Percentiles rank a stretch among this genome's conserved stretches.
Conservation (phyloP, 208 protist species). For the Crithidia thermophila region DNA sequence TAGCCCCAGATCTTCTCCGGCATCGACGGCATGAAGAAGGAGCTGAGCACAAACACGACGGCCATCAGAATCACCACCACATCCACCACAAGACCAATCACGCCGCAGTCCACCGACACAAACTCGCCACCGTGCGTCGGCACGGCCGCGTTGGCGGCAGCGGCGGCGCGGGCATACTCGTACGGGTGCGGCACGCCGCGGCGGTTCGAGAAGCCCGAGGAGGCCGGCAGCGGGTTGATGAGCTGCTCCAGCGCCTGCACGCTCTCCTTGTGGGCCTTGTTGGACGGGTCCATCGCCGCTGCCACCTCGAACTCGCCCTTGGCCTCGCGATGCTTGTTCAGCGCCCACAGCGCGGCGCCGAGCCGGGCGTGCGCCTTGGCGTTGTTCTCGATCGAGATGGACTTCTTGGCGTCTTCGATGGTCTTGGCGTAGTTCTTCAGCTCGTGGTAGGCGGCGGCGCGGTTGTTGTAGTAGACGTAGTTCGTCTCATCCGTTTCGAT, state of each 20-base stretch:
- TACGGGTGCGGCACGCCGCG: conserved; percentile 40
- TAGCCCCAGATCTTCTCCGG: conserved; percentile 37
- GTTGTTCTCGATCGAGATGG: conserved; percentile 64
- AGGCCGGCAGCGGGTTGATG: conserved; percentile 28
- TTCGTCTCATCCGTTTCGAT: conserved; percentile 73
- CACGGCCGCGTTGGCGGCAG: conserved; percentile 28
- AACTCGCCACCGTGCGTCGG: conserved; percentile 48
- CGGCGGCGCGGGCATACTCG: conserved; percentile 37
- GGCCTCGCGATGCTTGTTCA: conserved; percentile 53
- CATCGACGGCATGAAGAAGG: conserved; percentile 32
- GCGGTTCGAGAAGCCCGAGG: conserved; percentile 22
- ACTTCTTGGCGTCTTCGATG: conserved; percentile 62
- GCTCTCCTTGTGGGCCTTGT: conserved; percentile 43
- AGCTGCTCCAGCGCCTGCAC: conserved; percentile 37
- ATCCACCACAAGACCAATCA: conserved; percentile 30
- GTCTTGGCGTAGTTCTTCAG: conserved; percentile 79
- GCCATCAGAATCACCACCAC: conserved; percentile 24
- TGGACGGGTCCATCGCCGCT: conserved; percentile 44
- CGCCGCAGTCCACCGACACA: conserved; percentile 31
- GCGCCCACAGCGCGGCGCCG: conserved; percentile 61
- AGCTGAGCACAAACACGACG: conserved; percentile 18
- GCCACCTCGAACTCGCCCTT: conserved; percentile 58
- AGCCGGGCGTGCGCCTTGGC: conserved; percentile 66
- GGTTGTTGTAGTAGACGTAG: conserved; percentile 88
- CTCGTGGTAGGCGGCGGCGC: conserved; percentile 77